These are phyloP conservation scores for Pythium scleroteichum DNA, from an alignment of 352 stramenopile genomes.

Conservation along the genomic window DNA sequence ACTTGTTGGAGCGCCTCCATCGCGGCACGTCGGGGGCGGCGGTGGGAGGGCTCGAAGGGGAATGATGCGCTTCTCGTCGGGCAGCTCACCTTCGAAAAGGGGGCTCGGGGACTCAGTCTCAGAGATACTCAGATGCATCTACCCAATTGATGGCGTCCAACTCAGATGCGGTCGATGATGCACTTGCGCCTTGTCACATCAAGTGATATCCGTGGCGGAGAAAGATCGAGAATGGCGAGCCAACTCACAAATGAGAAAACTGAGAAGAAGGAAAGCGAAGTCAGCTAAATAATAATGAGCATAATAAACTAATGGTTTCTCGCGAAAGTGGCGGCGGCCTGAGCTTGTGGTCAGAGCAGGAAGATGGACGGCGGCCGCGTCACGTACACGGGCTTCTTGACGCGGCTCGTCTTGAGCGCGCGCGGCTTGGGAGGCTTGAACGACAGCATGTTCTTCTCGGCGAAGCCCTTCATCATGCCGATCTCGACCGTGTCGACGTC, in stretches of 20 bases:
- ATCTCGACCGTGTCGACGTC: constrained; percentile 14
- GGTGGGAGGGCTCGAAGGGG: not conserved
- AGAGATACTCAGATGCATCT: constrained; percentile 9
- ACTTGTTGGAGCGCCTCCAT: constrained; percentile 54
- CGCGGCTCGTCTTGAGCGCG: constrained; percentile 16
- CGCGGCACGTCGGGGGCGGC: not conserved
- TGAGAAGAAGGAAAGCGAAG: not conserved
- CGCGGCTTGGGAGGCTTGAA: constrained; percentile 28
- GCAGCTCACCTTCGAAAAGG: constrained; percentile 7
- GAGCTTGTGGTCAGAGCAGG: constrained; percentile 1
- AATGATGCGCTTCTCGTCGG: constrained; percentile 29
- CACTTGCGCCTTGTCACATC: constrained; percentile 23
- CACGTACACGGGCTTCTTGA: constrained; percentile 16
- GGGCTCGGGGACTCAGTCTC: constrained; percentile 23
- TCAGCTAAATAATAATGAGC: too few relatives aligned
- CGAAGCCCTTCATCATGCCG: constrained; percentile 11
- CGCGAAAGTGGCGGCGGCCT: not conserved
- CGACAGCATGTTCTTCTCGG: constrained; percentile 19
- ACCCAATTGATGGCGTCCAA: constrained; percentile 14
- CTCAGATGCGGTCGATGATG: constrained; percentile 20
- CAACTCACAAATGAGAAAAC: constrained; percentile 1
- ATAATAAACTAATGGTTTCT: not conserved
- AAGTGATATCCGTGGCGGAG: not conserved
- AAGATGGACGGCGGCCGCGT: not conserved
- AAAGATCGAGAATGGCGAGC: not conserved